phyloP scores from a whole-genome alignment of 1,284 basidiomycete species.

The Ceratobasidium sp. region DNA sequence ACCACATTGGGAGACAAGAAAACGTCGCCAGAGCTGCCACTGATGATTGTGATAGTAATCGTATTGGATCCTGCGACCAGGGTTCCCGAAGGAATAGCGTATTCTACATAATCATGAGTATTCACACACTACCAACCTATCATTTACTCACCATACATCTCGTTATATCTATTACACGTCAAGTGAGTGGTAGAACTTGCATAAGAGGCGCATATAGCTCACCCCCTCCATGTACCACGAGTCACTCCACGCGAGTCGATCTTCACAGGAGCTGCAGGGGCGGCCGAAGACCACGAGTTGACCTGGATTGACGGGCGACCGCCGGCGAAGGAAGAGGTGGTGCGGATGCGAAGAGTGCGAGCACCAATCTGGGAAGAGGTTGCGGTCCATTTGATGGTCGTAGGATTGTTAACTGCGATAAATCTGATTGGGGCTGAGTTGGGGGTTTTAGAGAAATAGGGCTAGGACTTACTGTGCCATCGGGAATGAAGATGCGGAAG shows the following conservation, averaged over 20 bases:
- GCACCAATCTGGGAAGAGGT: constrained; percentile 41
- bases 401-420: constrained; percentile 52
- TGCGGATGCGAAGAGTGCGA: constrained; percentile 40
- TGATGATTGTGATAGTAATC: constrained; percentile 40
- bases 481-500: constrained; percentile 54
- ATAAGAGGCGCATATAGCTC: background rate
- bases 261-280: constrained; percentile 45
- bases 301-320: constrained; percentile 44
- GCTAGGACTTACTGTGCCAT: constrained; percentile 54
- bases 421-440: constrained; percentile 52
- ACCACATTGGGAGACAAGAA: constrained; percentile 46
- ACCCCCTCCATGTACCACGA: constrained; percentile 44
- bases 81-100: constrained; percentile 40
- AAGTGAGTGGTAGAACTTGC: background rate
- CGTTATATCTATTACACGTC: constrained; percentile 4
- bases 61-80: constrained; percentile 44
- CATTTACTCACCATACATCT: constrained; percentile 9
- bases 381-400: constrained; percentile 47
- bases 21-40: constrained; percentile 39
- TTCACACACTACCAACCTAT: background rate
- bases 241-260: constrained; percentile 47
- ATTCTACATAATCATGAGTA: constrained; percentile 14
- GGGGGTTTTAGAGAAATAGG: background rate
- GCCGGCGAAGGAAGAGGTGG: constrained; percentile 45
- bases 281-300: constrained; percentile 42